phyloP scores from a whole-genome alignment of 805 yeast genomes.

The Teunomyces kruisii region DNA sequence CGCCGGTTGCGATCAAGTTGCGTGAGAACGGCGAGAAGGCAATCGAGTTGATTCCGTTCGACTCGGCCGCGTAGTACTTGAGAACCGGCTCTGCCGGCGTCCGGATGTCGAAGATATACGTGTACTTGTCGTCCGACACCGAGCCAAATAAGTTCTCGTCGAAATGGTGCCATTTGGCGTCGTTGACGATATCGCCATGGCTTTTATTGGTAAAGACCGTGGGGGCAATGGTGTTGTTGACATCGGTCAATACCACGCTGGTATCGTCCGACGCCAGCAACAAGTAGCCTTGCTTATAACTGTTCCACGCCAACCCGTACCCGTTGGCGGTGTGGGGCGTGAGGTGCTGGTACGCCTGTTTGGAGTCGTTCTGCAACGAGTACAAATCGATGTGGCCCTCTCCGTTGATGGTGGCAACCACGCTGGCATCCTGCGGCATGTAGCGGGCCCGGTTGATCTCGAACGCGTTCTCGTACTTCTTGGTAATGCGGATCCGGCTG shows the following conservation, averaged over 20 bases:
- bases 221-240: conserved; percentile 13
- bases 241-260: conserved; percentile 62
- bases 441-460: conserved; percentile 75
- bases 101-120: conserved; percentile 57
- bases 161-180: conserved; percentile 67
- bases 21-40: conserved; percentile 63
- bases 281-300: conserved; percentile 45
- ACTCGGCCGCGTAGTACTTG: conserved; percentile 22
- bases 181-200: conserved; percentile 68
- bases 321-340: conserved; percentile 66
- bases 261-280: conserved; percentile 68
- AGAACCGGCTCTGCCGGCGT: conserved; percentile 24
- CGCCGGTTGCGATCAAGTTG: conserved; percentile 66
- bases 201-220: conserved; percentile 15
- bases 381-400: conserved; percentile 60
- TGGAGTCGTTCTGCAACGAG: conserved; percentile 30
- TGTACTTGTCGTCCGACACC: conserved; percentile 67
- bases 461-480: conserved; percentile 58
- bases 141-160: conserved; percentile 58
- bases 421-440: conserved; percentile 57
- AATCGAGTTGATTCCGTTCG: conserved; percentile 56
- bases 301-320: conserved; percentile 72
- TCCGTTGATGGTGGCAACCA: conserved; percentile 69
- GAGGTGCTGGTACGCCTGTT: conserved; percentile 29
- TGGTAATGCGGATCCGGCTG: conserved; percentile 58